Percentiles rank a stretch among this genome's conserved stretches.
phyloP scores from a whole-genome alignment of 2,329 filamentous ascomycete species.

The Hansfordia pulvinata region DNA sequence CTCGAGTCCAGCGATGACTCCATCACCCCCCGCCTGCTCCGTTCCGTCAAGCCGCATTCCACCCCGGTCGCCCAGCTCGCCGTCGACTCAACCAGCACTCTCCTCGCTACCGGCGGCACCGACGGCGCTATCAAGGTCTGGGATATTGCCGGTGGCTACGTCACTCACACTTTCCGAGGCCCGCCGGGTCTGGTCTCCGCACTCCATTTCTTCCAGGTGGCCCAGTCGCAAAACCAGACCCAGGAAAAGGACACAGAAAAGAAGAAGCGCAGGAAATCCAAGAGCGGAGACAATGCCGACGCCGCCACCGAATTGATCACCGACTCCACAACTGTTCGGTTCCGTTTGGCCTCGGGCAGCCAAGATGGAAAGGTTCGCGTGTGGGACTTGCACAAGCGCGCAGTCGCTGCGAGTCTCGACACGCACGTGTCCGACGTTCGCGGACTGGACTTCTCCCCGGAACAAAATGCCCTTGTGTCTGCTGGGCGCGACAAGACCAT shows the following conservation, averaged over 20 bases:
- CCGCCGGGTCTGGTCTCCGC: constrained; percentile 87
- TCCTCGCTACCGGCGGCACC: constrained; percentile 84
- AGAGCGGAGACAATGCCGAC: constrained; percentile 25
- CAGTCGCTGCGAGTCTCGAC: constrained; percentile 63
- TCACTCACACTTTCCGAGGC: constrained; percentile 90
- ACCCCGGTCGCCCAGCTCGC: constrained; percentile 81
- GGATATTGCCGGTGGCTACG: constrained; percentile 82
- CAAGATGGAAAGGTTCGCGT: constrained; percentile 88
- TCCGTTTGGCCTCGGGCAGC: constrained; percentile 77
- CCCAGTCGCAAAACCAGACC: constrained; percentile 31
- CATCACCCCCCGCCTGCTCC: constrained; percentile 54
- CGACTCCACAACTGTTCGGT: constrained; percentile 34
- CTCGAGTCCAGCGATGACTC: constrained; percentile 44
- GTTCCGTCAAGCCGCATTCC: constrained; percentile 78
- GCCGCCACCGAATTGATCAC: constrained; percentile 21
- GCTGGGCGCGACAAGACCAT: constrained; percentile 87
- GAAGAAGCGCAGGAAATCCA: constrained; percentile 29
- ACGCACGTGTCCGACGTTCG: constrained; percentile 95
- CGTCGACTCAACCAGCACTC: constrained; percentile 74
- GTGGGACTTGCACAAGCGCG: constrained; percentile 82
- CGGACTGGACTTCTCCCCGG: constrained; percentile 64
- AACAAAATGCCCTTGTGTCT: constrained; percentile 65
- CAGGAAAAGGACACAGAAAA: constrained; percentile 23
- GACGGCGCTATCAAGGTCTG: constrained; percentile 93
- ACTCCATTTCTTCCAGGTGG: constrained; percentile 77